phyloP scores from a whole-genome alignment of 1,284 basidiomycete species.

The Mrakiaceae sp. region DNA sequence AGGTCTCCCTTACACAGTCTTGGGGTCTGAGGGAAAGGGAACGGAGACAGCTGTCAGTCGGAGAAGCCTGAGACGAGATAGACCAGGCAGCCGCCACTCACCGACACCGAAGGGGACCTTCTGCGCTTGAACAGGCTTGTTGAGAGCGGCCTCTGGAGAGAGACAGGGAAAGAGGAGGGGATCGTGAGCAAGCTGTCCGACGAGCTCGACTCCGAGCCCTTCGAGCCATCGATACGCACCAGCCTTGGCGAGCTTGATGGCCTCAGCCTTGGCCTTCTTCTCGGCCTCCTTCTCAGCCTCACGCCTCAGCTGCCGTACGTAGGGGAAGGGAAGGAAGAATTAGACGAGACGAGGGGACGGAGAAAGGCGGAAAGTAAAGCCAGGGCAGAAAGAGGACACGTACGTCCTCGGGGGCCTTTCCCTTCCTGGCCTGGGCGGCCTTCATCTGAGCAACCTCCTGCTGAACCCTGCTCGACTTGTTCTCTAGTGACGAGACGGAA shows the following conservation, averaged over 20 bases:
- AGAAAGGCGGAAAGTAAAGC: neutral
- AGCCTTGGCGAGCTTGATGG: slow-evolving; percentile 75
- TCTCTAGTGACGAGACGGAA: slow-evolving; percentile 47
- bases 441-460: slow-evolving; percentile 68
- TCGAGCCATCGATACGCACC: slow-evolving; percentile 43
- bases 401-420: slow-evolving; percentile 60
- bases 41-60: neutral
- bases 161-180: neutral
- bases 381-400: slow-evolving; percentile 18
- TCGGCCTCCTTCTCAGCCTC: slow-evolving; percentile 70
- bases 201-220: slow-evolving; percentile 36
- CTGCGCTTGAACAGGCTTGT: slow-evolving; percentile 49
- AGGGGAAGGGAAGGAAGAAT: neutral
- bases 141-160: slow-evolving; percentile 11
- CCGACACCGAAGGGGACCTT: slow-evolving; percentile 87
- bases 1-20: slow-evolving; percentile 45
- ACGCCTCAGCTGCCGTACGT: slow-evolving; percentile 47
- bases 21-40: slow-evolving; percentile 52
- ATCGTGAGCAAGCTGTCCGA: slow-evolving; percentile 37
- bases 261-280: slow-evolving; percentile 64
- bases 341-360: neutral
- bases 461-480: slow-evolving; percentile 87
- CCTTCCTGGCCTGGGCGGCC: slow-evolving; percentile 51
- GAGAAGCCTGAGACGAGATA: neutral
- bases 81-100: slow-evolving; percentile 24